Percentiles rank a stretch among this genome's conserved stretches.
Evolutionary conservation across 768 basidiomycete genomes (phyloP).

Genomic region (Lyophyllum atratum): DNA sequence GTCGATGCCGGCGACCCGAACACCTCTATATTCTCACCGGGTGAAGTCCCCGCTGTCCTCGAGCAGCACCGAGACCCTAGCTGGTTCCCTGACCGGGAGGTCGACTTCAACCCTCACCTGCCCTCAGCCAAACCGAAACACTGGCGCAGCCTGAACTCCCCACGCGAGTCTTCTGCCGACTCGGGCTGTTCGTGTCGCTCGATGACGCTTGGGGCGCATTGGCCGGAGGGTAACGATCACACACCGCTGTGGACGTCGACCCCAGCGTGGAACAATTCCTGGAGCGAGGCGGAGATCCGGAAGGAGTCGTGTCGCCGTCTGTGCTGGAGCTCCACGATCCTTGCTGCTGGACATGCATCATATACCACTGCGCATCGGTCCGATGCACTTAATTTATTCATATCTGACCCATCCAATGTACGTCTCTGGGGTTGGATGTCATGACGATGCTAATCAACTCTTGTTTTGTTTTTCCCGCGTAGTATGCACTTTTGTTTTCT

Average conservation of each 20-base stretch:
- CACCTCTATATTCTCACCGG: constrained; percentile 48
- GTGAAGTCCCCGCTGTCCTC: constrained; percentile 49
- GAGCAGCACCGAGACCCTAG: constrained; percentile 13
- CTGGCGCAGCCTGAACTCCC: constrained; percentile 1
- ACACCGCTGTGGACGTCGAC: constrained; percentile 66
- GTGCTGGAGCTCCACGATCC: constrained; percentile 70
- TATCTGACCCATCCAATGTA: constrained; percentile 69
- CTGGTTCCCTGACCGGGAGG: constrained; percentile 24
- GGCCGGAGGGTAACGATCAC: constrained; percentile 51
- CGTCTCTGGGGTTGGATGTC: constrained; percentile 22
- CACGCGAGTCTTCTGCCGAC: constrained; percentile 15
- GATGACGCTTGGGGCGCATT: constrained; percentile 52
- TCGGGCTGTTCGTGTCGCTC: constrained; percentile 47
- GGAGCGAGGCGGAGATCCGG: constrained; percentile 63
- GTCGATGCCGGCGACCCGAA: constrained; percentile 61
- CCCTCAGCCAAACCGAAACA: constrained; percentile 1
- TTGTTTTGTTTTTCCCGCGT: constrained; percentile 4
- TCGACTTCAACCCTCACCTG: constrained; percentile 17
- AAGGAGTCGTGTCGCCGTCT: constrained; percentile 74
- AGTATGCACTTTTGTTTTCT: constrained; percentile 77
- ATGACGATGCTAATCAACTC: too few relatives aligned
- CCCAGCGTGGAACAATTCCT: constrained; percentile 61
- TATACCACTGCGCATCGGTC: constrained; percentile 51
- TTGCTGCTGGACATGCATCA: constrained; percentile 64
- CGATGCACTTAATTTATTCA: constrained; percentile 49